A percentile compares a stretch with the other conserved stretches of the same genome.
Conservation (phyloP, 1,139 yeast species). For the Zygosaccharomyces pseudobailii region DNA sequence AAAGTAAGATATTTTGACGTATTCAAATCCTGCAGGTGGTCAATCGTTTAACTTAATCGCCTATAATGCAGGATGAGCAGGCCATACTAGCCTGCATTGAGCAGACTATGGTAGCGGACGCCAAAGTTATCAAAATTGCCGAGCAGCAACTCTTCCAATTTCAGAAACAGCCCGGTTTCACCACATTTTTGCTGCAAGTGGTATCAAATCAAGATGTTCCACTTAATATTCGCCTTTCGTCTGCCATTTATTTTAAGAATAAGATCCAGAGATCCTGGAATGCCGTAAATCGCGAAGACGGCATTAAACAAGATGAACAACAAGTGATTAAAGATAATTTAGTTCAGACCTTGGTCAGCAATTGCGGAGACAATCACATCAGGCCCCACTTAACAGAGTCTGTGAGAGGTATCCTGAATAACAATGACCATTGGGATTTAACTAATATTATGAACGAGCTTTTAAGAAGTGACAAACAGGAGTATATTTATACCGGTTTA, state of each 20-base stretch:
- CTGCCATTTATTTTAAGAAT: constrained; percentile 66
- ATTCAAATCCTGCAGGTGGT: background rate
- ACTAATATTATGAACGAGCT: constrained; percentile 37
- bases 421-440: constrained; percentile 38
- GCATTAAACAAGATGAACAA: constrained; percentile 49
- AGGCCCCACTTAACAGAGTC: constrained; percentile 66
- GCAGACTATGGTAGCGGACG: constrained; percentile 74
- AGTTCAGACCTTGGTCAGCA: constrained; percentile 43
- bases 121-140: constrained; percentile 57
- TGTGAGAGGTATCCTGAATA: constrained; percentile 59
- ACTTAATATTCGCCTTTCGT: constrained; percentile 50
- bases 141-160: constrained; percentile 60
- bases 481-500: constrained; percentile 55
- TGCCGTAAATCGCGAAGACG: constrained; percentile 36
- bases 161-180: constrained; percentile 53
- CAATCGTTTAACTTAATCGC: background rate
- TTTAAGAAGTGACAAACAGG: constrained; percentile 44
- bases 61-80: constrained; percentile 52
- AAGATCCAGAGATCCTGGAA: constrained; percentile 57
- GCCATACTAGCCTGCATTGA: constrained; percentile 68
- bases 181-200: constrained; percentile 51
- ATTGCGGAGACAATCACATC: constrained; percentile 38
- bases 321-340: constrained; percentile 48
- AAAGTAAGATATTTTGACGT: background rate
- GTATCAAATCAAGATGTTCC: constrained; percentile 45